These are phyloP conservation scores for Blastocystis sp. DNA, from an alignment of 352 stramenopile genomes.

Conservation along the genomic window DNA sequence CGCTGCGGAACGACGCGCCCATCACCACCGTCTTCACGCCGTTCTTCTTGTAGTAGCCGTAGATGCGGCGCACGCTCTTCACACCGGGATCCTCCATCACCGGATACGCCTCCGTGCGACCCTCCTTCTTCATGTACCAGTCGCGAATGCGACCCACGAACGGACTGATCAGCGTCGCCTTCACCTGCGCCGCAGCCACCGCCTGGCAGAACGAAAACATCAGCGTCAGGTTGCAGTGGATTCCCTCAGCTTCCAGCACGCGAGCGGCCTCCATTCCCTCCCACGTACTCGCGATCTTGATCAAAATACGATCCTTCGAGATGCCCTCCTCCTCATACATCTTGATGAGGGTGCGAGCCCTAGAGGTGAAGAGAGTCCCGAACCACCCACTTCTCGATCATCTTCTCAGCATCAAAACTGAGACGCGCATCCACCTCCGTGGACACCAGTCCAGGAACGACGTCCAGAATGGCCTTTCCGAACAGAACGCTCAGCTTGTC, in stretches of 20 bases:
- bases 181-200: slow-evolving; percentile 80
- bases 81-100: slow-evolving; percentile 88
- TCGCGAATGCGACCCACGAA: slow-evolving; percentile 90
- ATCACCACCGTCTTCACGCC: slow-evolving; percentile 86
- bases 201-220: slow-evolving; percentile 93
- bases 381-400: slow-evolving; percentile 7
- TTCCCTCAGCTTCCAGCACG: slow-evolving; percentile 85
- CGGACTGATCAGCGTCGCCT: slow-evolving; percentile 85
- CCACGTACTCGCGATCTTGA: slow-evolving; percentile 86
- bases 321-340: slow-evolving; percentile 90
- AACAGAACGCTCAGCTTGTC: slow-evolving; percentile 96
- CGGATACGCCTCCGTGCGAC: slow-evolving; percentile 76
- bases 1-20: slow-evolving; percentile 84
- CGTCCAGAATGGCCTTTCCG: slow-evolving; percentile 84
- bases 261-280: slow-evolving; percentile 88
- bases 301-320: slow-evolving; percentile 83
- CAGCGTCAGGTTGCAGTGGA: slow-evolving; percentile 95
- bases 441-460: slow-evolving; percentile 90
- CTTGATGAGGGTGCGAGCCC: slow-evolving; percentile 77
- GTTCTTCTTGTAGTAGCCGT: slow-evolving; percentile 97
- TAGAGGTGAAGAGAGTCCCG: neutral
- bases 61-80: slow-evolving; percentile 87
- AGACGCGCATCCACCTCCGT: slow-evolving; percentile 92
- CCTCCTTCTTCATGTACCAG: slow-evolving; percentile 81
- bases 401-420: slow-evolving; percentile 70